Evolutionary conservation across 805 yeast genomes (phyloP).

Genomic region (Candida bentonensis): DNA sequence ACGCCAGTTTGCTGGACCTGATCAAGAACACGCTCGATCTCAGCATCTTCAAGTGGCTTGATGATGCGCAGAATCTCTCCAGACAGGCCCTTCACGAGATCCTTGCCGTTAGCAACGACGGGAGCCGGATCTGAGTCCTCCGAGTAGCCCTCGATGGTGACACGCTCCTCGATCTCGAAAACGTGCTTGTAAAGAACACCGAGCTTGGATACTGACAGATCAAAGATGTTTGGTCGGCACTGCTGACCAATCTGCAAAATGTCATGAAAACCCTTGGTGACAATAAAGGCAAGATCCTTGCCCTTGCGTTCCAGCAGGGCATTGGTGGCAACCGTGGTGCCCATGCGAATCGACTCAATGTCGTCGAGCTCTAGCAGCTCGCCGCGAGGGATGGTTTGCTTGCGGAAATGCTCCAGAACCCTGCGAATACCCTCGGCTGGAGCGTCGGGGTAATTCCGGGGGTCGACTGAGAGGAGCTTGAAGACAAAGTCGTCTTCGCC

Average conservation of each 20-base stretch:
- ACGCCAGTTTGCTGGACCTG: constrained; percentile 42
- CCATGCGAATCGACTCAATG: constrained; percentile 67
- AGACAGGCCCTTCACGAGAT: constrained; percentile 41
- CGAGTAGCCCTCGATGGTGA: constrained; percentile 65
- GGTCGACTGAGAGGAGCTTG: constrained; percentile 79
- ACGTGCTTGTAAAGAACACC: constrained; percentile 62
- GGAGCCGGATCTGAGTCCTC: constrained; percentile 45
- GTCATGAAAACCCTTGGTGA: constrained; percentile 83
- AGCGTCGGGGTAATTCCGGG: constrained; percentile 77
- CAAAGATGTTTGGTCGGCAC: constrained; percentile 81
- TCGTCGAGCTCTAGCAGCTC: constrained; percentile 35
- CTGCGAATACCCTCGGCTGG: constrained; percentile 85
- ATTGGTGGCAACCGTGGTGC: constrained; percentile 93
- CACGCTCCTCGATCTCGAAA: constrained; percentile 79
- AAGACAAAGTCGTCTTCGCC: constrained; percentile 47
- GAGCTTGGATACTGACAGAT: constrained; percentile 59
- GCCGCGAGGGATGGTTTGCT: constrained; percentile 44
- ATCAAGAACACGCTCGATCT: constrained; percentile 29
- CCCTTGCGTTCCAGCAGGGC: constrained; percentile 90
- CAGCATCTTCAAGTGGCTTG: constrained; percentile 33
- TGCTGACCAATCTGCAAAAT: constrained; percentile 78
- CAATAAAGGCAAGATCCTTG: constrained; percentile 68
- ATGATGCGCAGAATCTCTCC: constrained; percentile 55
- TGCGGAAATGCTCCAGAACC: constrained; percentile 35
- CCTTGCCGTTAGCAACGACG: constrained; percentile 10